Evolutionary conservation across 1,284 basidiomycete species (phyloP).

Genomic region (Puccinia hordei): DNA sequence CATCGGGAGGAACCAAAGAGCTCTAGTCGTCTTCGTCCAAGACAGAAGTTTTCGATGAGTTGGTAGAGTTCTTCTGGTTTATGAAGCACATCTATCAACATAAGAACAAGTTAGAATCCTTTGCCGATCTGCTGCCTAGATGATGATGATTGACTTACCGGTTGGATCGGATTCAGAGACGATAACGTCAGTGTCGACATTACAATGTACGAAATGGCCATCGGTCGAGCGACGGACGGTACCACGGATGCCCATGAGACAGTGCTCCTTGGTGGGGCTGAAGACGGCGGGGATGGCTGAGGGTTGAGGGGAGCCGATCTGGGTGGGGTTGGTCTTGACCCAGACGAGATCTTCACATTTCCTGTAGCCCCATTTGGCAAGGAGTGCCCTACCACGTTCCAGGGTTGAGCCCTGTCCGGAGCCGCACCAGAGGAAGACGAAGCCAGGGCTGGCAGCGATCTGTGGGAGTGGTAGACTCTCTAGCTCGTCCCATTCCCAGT

Average conservation of each 20-base stretch:
- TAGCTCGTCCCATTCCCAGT: conserved; percentile 78
- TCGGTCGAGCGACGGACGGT: conserved; percentile 93
- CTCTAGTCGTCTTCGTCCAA: conserved; percentile 86
- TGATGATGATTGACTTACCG: not conserved
- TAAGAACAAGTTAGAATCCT: not conserved
- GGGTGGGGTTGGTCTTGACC: conserved; percentile 57
- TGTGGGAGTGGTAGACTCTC: conserved; percentile 78
- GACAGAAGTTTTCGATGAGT: conserved; percentile 95
- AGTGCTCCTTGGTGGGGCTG: conserved; percentile 89
- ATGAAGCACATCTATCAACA: conserved; percentile 67
- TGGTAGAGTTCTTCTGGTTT: conserved; percentile 95
- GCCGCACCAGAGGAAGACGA: conserved; percentile 96
- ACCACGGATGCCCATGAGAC: conserved; percentile 96
- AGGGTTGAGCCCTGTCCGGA: conserved; percentile 84
- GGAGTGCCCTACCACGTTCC: conserved; percentile 84
- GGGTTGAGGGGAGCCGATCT: conserved; percentile 6
- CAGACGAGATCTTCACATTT: conserved; percentile 87
- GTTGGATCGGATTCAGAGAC: conserved; percentile 46
- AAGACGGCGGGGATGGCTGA: conserved; percentile 63
- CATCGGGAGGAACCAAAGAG: conserved; percentile 76
- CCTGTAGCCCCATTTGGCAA: conserved; percentile 92
- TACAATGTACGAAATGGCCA: conserved; percentile 94
- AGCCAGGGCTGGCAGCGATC: conserved; percentile 85
- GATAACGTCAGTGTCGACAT: conserved; percentile 69
- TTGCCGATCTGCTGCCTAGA: conserved; percentile 12